These are phyloP conservation scores for Pezicula carpinea DNA, from an alignment of 2,329 filamentous ascomycete species.

Conservation along the genomic window DNA sequence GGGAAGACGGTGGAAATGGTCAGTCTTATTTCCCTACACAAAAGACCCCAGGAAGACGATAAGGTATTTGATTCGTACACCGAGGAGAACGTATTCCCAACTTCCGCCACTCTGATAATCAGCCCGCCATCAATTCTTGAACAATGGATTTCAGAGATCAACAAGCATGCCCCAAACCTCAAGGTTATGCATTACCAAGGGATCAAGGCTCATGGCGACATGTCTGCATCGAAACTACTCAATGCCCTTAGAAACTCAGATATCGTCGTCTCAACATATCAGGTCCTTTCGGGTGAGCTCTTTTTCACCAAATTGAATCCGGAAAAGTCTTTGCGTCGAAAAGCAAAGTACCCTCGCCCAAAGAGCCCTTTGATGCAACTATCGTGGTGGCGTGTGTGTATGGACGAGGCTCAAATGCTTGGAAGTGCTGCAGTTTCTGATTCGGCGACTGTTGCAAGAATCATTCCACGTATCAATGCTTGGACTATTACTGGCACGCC, in stretches of 20 bases:
- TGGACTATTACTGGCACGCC: constrained; percentile 95
- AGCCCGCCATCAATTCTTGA: constrained; percentile 50
- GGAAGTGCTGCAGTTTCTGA: constrained; percentile 83
- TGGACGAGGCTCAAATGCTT: constrained; percentile 86
- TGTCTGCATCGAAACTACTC: constrained; percentile 32
- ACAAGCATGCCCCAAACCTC: constrained; percentile 52
- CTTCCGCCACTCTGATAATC: constrained; percentile 57
- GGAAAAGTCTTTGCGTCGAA: constrained; percentile 57
- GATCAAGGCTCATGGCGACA: constrained; percentile 27
- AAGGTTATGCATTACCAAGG: constrained; percentile 54
- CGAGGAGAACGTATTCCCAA: constrained; percentile 39
- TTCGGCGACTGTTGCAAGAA: constrained; percentile 72
- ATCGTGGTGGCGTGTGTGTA: constrained; percentile 80
- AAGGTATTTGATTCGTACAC: constrained; percentile 34
- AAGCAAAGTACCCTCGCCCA: constrained; percentile 59
- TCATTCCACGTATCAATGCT: constrained; percentile 78
- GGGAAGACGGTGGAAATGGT: constrained; percentile 78
- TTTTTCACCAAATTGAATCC: constrained; percentile 70
- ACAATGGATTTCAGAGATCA: constrained; percentile 60
- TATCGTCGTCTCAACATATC: constrained; percentile 61
- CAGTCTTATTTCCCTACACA: constrained; percentile 62
- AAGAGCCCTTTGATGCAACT: constrained; percentile 76
- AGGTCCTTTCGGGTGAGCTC: constrained; percentile 72
- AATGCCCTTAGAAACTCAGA: constrained; percentile 46
- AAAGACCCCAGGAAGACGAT: constrained; percentile 27